Evolutionary conservation across 106 monocot genomes (phyloP).

Genomic region (Dendrobium chrysotoxum): DNA sequence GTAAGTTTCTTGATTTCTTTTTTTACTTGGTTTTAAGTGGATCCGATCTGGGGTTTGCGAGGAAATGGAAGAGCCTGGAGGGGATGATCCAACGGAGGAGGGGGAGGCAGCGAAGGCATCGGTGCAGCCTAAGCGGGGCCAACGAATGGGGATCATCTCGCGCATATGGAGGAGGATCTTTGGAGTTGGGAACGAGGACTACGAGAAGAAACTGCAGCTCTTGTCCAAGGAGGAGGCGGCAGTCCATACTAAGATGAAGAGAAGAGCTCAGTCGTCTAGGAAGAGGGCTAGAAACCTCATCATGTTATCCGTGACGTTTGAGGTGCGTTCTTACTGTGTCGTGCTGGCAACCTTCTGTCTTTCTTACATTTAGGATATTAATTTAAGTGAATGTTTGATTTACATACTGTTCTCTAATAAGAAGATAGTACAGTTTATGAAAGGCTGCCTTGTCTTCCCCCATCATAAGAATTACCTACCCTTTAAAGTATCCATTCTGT

Average conservation of each 20-base stretch:
- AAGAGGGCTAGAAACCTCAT: conserved; percentile 55
- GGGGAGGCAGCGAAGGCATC: neutral
- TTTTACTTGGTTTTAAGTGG: neutral
- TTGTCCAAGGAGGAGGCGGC: conserved; percentile 84
- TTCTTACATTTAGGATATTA: neutral
- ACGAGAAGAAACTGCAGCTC: conserved; percentile 74
- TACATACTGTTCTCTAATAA: neutral
- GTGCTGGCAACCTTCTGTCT: neutral
- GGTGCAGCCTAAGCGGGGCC: conserved; percentile 10
- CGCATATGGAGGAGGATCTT: conserved; percentile 65
- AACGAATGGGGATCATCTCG: conserved; percentile 39
- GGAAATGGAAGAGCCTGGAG: conserved; percentile 4
- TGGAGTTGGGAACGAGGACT: conserved; percentile 40
- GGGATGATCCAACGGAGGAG: conserved; percentile 8
- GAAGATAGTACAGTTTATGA: neutral
- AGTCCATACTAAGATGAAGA: conserved; percentile 57
- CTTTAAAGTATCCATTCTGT: neutral
- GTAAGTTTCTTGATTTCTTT: neutral
- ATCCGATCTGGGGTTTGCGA: neutral
- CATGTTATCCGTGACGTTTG: conserved; percentile 33
- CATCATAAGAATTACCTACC: neutral
- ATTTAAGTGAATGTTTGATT: neutral
- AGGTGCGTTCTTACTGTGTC: conserved; percentile 29
- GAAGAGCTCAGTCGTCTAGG: conserved; percentile 49
- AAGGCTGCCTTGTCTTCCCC: neutral